Evolutionary conservation across 352 stramenopile species (phyloP), one percentile per base, ranked within the genome.

Genomic region (Phytophthora tubulina): DNA sequence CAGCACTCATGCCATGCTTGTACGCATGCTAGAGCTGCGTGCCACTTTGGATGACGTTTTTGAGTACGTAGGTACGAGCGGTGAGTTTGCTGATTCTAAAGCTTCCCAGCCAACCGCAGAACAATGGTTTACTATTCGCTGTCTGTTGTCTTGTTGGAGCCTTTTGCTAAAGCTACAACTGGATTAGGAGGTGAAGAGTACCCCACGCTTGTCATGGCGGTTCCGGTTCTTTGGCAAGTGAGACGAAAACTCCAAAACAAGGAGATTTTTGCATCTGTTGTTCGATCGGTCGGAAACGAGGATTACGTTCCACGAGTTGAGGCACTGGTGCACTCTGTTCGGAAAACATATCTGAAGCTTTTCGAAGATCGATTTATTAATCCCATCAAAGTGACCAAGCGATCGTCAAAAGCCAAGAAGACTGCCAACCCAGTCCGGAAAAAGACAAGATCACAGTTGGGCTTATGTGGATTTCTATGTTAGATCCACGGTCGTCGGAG

Each of bases 51-150:
- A 50, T 39, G 13, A 21, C 21, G 4, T 41, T 61, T 61, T 61
- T 32, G 53, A 41, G 4, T 21, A 51, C 14, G 38, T 50, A 27
- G 38, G 9, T 27, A 41, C 21, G 5, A 50, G 10, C 5, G 21
- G 39, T 6, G 53, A 61, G 10, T 61, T 61, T 30, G 9, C 53
- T 0, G 38, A 51, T 39, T 45, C 27, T 6, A 51, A 21, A 21
- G 21, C 21, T 21, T 0, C 21, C 5, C 53, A 61, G 6, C 39
- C 53, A 32, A 50, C 53, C 0, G 41, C 56, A 10, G 56, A 63
- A 21, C 56, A 63, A 5, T 55, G 56, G 56, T 36, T 52, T 6
- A 52, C 32, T 6, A 46, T 63, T 44, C 30, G 21, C 1, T 63
- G 42, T 14, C n/a, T 4, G 32, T 63, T 5, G 13, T 35, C 0